These are phyloP conservation scores for Ustanciosporium gigantosporum DNA, from an alignment of 1,284 basidiomycete genomes.

Conservation along the genomic window DNA sequence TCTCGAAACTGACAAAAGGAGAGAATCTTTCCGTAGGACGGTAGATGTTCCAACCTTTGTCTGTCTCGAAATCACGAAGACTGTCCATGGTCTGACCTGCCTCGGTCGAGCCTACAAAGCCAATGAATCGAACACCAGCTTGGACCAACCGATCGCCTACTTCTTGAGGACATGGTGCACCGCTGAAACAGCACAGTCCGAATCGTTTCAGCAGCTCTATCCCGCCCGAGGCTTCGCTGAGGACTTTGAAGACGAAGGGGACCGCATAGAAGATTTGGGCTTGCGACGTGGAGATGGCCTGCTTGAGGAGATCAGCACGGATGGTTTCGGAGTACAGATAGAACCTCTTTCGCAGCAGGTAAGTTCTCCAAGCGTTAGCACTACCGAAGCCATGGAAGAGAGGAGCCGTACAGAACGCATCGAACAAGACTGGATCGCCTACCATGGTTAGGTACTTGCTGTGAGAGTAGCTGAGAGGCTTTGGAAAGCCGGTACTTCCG, in stretches of 20 bases:
- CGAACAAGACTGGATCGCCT: conserved; percentile 12
- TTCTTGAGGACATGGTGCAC: conserved; percentile 64
- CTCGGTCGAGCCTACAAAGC: conserved; percentile 65
- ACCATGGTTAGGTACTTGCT: conserved; percentile 11
- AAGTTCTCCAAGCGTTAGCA: conserved; percentile 19
- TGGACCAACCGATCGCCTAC: conserved; percentile 68
- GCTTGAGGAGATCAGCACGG: conserved; percentile 8
- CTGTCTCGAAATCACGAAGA: conserved; percentile 65
- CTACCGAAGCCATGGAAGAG: conserved; percentile 36
- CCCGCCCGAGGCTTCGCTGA: conserved; percentile 67
- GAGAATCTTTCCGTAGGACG: conserved; percentile 48
- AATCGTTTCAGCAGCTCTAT: conserved; percentile 64
- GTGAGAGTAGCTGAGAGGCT: conserved; percentile 29
- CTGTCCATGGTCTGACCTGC: conserved; percentile 64
- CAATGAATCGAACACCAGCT: conserved; percentile 67
- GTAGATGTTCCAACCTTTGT: conserved; percentile 71
- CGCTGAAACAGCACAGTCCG: conserved; percentile 66
- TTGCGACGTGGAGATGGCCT: conserved; percentile 5
- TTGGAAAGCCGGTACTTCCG: conserved; percentile 41
- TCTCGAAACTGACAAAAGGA: conserved; percentile 25
- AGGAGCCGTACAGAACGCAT: conserved; percentile 22
- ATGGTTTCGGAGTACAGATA: conserved; percentile 26
- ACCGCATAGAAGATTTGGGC: conserved; percentile 59
- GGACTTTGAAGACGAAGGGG: conserved; percentile 64
- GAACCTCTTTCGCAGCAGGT: conserved; percentile 10